Evolutionary conservation across 2,329 filamentous ascomycete species (phyloP).

Genomic region (Chaetoscypha palmicola): DNA sequence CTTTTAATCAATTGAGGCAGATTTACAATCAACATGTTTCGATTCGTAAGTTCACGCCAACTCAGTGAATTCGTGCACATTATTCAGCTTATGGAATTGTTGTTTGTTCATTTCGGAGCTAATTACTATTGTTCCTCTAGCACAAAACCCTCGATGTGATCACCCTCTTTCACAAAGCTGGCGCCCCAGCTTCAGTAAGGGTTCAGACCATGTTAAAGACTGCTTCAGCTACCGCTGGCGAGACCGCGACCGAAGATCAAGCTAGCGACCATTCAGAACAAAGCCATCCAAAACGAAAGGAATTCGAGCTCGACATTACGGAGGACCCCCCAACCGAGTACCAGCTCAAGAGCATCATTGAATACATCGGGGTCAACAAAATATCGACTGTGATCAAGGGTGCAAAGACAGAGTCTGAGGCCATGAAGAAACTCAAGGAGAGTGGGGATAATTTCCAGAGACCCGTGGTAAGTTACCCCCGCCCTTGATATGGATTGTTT

Average conservation of each 20-base stretch:
- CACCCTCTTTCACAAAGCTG: constrained; percentile 90
- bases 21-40: constrained; percentile 29
- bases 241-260: constrained; percentile 66
- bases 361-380: constrained; percentile 64
- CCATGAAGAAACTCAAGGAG: constrained; percentile 69
- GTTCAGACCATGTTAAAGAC: constrained; percentile 75
- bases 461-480: constrained; percentile 71
- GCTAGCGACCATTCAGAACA: constrained; percentile 59
- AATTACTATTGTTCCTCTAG: constrained; percentile 36
- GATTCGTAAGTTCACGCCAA: too few species aligned
- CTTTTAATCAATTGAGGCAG: constrained; percentile 1
- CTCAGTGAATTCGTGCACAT: constrained; percentile 10
- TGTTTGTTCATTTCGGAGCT: not conserved
- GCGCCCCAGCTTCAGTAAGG: constrained; percentile 62
- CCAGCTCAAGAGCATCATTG: constrained; percentile 76
- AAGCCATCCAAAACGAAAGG: constrained; percentile 43
- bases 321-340: constrained; percentile 73
- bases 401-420: constrained; percentile 67
- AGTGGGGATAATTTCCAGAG: constrained; percentile 61
- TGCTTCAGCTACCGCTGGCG: constrained; percentile 60
- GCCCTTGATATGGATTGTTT: too few species aligned
- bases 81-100: not conserved
- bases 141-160: constrained; percentile 81
- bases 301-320: constrained; percentile 83
- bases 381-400: constrained; percentile 63